These are phyloP conservation scores for Papilionanthe hybrid DNA, from an alignment of 116 monocot species.

Conservation along the genomic window DNA sequence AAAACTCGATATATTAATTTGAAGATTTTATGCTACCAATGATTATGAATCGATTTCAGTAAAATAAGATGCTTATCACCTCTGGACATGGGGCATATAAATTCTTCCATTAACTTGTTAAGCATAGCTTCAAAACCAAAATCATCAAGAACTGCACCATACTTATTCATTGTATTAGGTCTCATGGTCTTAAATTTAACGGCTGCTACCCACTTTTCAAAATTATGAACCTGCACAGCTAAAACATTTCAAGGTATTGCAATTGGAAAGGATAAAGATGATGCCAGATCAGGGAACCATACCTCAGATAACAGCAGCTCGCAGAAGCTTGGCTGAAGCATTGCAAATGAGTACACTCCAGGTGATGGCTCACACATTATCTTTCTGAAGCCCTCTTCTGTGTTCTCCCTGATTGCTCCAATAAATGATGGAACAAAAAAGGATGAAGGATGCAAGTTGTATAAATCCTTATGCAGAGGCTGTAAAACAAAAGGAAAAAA, in stretches of 20 bases:
- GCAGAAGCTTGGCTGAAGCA: conserved; percentile 88
- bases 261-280: background rate
- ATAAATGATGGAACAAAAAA: conserved; percentile 87
- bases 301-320: conserved; percentile 84
- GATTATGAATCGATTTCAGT: background rate
- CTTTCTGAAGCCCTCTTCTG: conserved; percentile 70
- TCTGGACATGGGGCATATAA: conserved; percentile 77
- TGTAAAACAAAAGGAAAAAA: conserved; percentile 22
- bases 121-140: conserved; percentile 97
- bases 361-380: conserved; percentile 81
- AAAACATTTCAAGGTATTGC: background rate
- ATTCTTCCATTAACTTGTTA: conserved; percentile 81
- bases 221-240: conserved; percentile 68
- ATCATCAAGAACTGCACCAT: conserved; percentile 96
- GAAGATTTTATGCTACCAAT: conserved; percentile 1
- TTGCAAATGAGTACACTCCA: conserved; percentile 84
- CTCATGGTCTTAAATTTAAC: conserved; percentile 79
- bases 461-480: conserved; percentile 83
- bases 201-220: conserved; percentile 67
- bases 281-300: conserved; percentile 12
- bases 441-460: conserved; percentile 48
- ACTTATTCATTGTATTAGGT: conserved; percentile 96
- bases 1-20: background rate
- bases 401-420: conserved; percentile 63
- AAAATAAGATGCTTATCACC: conserved; percentile 31